phyloP scores from a whole-genome alignment of 2,329 filamentous ascomycete genomes.

The Exserohilum turcica region DNA sequence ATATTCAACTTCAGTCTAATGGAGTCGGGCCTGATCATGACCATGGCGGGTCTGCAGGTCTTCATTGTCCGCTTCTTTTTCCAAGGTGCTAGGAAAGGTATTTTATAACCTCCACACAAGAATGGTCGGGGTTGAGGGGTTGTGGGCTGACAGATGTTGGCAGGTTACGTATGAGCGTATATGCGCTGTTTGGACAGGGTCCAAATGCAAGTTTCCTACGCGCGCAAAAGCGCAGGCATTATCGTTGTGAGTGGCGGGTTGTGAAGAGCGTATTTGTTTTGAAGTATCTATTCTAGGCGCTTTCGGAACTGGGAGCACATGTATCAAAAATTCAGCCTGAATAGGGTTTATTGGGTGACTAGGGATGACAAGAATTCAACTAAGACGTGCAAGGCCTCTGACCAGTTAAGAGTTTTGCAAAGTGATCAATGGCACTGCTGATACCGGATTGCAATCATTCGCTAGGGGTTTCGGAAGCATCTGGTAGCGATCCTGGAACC shows the following conservation, averaged over 20 bases:
- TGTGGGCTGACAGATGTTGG: slow-evolving; percentile 27
- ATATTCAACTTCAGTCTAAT: slow-evolving; percentile 98
- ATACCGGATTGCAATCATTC: neutral
- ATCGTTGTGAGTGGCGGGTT: neutral
- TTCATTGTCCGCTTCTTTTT: slow-evolving; percentile 99
- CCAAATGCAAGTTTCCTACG: neutral
- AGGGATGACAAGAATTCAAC: neutral
- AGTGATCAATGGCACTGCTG: neutral
- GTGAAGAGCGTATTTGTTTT: neutral
- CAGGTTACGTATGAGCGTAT: slow-evolving; percentile 29
- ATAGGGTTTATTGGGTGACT: neutral
- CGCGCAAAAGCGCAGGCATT: neutral
- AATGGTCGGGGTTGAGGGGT: slow-evolving; percentile 1
- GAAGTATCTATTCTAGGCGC: slow-evolving; percentile 8
- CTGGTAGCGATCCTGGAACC: neutral
- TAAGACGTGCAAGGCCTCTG: neutral
- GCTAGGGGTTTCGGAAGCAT: neutral
- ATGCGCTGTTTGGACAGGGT: neutral
- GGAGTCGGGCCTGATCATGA: slow-evolving; percentile 87
- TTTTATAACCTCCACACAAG: slow-evolving; percentile 20
- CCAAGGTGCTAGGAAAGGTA: slow-evolving; percentile 76
- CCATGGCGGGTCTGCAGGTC: slow-evolving; percentile 95
- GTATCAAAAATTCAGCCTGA: slow-evolving; percentile 5
- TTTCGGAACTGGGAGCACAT: slow-evolving; percentile 4
- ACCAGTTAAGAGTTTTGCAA: neutral